Conservation (phyloP, 106 monocot genomes). For the Apostasia ramifera region DNA sequence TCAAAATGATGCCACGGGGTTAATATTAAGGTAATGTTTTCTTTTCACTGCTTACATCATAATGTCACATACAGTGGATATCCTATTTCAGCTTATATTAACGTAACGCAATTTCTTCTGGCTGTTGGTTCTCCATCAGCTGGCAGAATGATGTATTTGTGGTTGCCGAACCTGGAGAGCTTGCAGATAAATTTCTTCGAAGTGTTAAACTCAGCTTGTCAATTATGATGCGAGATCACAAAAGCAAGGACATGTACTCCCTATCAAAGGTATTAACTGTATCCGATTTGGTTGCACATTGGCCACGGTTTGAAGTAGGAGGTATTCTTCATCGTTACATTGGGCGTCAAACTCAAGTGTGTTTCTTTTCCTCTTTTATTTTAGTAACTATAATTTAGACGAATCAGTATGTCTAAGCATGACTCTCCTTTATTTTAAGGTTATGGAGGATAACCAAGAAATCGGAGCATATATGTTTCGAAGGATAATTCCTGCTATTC, state of each 20-base stretch:
- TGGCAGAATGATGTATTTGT: constrained; percentile 99
- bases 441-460: constrained; percentile 99
- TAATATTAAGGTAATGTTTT: constrained; percentile 68
- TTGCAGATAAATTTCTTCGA: constrained; percentile 87
- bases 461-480: constrained; percentile 98
- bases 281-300: constrained; percentile 65
- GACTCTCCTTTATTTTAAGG: constrained; percentile 25
- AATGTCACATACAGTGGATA: neutral
- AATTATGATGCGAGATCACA: constrained; percentile 37
- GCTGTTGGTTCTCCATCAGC: constrained; percentile 24
- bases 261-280: constrained; percentile 51
- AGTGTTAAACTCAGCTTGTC: constrained; percentile 71
- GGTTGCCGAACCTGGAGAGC: constrained; percentile 93
- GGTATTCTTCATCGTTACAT: constrained; percentile 93
- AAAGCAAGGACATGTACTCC: constrained; percentile 40
- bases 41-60: constrained; percentile 3
- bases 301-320: constrained; percentile 79
- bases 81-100: constrained; percentile 2
- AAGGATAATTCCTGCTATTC: constrained; percentile 81
- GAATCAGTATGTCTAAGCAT: neutral
- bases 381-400: no score
- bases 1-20: constrained; percentile 93
- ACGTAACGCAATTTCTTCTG: neutral
- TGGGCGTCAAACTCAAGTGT: constrained; percentile 94
- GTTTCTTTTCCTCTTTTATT: neutral